phyloP scores from a whole-genome alignment of 23 red algal genomes.

The Gracilaria domingensis region DNA sequence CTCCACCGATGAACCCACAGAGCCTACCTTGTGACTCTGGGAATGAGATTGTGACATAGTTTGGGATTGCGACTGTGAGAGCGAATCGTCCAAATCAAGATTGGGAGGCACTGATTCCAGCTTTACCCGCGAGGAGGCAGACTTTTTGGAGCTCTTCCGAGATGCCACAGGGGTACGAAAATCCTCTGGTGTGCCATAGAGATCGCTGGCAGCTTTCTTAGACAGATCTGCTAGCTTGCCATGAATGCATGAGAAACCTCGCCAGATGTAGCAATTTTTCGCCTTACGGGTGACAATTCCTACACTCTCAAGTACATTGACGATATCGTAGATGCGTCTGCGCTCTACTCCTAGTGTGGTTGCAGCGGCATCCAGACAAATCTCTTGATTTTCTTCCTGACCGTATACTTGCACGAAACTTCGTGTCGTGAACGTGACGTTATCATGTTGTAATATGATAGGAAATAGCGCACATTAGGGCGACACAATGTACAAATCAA shows the following conservation, averaged over 20 bases:
- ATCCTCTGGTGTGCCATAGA: conserved; percentile 69
- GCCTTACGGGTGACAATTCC: conserved; percentile 88
- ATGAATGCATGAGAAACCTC: conserved; percentile 64
- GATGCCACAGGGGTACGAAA: conserved; percentile 56
- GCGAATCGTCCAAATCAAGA: conserved; percentile 27
- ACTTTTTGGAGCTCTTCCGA: conserved; percentile 40
- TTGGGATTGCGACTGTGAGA: conserved; percentile 33
- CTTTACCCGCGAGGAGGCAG: not conserved
- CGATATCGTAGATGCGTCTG: conserved; percentile 98
- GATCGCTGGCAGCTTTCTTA: conserved; percentile 48
- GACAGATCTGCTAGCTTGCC: conserved; percentile 62
- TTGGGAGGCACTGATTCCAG: conserved; percentile 16
- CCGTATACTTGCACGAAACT: conserved; percentile 82
- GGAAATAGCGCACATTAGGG: not conserved
- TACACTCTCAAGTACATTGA: conserved; percentile 96
- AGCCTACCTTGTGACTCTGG: conserved; percentile 9
- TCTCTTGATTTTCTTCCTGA: conserved; percentile 54
- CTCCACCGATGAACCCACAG: conserved; percentile 53
- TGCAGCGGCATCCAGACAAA: conserved; percentile 89
- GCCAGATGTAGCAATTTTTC: conserved; percentile 95
- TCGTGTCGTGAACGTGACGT: not conserved
- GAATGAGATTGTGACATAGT: conserved; percentile 12
- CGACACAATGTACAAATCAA: not conserved
- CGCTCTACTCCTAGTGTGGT: conserved; percentile 81
- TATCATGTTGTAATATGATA: not conserved